Base-by-base conservation (phyloP, 495 filamentous ascomycete genomes). In the Trypethelium eluteriae region DNA sequence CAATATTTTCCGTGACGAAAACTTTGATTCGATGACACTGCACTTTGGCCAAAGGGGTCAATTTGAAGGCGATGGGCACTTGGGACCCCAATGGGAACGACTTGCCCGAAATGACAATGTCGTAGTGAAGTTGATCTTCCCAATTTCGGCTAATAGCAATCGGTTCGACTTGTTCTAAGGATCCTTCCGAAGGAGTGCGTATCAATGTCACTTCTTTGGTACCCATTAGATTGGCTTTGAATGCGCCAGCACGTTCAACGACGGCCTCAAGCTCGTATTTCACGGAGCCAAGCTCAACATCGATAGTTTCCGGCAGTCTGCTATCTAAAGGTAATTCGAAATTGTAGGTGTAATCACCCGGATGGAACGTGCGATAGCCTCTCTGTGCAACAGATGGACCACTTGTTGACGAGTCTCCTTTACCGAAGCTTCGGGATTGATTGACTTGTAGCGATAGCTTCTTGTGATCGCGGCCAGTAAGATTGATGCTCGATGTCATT, bases 81-180 rank as follows among this genome's bases (percentile, higher is more conserved):
- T 92, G 91, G 2, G 89, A 82, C 25, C 95, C 95, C 14, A 98
- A 81, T 2, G 94, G 92, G 72, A 98, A 98, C 2, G 93, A 96
- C 85, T 98, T 98, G 63, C 95, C 94, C 2, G 93, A 97, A 68
- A 98, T 96, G 71, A 98, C 90, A 67, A 98, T 98, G 71, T 98
- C 94, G 76, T 98, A 98, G 72, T 97, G 93, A 39, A 98, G 83
- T 72, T 98, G 94, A 72, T 98, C 95, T 72, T 98, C 94, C 94
- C 94, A 98, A 65, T 92, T 93, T 35, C 94, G 82, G 64, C 90
- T 96, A 71, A 98, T 98, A 32, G 93, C 93, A 75, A 98, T 98
- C 14, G 94, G 94, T 73, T 98, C 94, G 36, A 93, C 86, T 76
- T 92, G 90, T 73, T 98, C 95, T 62, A 98, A 79, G 3, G 93